These are phyloP conservation scores for Emmonsia crescens DNA, from an alignment of 2,329 filamentous ascomycete genomes.

Conservation along the genomic window DNA sequence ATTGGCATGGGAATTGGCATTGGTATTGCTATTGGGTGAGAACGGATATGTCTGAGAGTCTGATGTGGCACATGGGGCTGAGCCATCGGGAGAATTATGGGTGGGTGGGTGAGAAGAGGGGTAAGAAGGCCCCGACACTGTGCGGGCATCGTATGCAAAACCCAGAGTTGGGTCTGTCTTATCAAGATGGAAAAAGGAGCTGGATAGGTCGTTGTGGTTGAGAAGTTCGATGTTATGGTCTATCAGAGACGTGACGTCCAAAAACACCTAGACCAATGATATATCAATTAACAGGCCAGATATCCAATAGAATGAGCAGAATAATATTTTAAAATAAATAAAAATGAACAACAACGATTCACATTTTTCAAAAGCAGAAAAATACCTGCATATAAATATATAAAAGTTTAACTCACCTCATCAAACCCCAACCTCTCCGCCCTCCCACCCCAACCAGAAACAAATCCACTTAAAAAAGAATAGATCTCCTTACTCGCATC, in stretches of 20 bases:
- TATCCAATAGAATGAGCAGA: background rate
- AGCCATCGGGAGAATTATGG: background rate
- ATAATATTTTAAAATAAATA: background rate
- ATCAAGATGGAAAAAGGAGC: slow-evolving; percentile 73
- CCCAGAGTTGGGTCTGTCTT: slow-evolving; percentile 64
- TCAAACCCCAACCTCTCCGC: slow-evolving; percentile 82
- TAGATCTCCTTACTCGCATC: slow-evolving; percentile 76
- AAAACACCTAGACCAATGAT: slow-evolving; percentile 41
- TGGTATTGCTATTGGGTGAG: background rate
- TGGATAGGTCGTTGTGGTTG: slow-evolving; percentile 50
- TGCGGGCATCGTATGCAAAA: slow-evolving; percentile 65
- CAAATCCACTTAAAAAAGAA: slow-evolving; percentile 57
- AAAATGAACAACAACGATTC: background rate
- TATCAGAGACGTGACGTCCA: slow-evolving; percentile 79
- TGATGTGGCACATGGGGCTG: slow-evolving; percentile 16
- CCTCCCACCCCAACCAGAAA: slow-evolving; percentile 56
- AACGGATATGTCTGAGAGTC: background rate
- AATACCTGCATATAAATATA: background rate
- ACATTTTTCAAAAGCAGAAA: background rate
- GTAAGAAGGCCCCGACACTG: slow-evolving; percentile 53
- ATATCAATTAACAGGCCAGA: background rate
- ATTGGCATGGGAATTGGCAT: background rate
- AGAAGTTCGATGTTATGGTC: slow-evolving; percentile 67
- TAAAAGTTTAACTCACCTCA: slow-evolving; percentile 57
- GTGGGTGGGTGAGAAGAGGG: slow-evolving; percentile 23